Percentiles rank a stretch among this genome's conserved stretches.
Evolutionary conservation across 2,329 filamentous ascomycete species (phyloP).

Genomic region (Lecanicillium sp.): DNA sequence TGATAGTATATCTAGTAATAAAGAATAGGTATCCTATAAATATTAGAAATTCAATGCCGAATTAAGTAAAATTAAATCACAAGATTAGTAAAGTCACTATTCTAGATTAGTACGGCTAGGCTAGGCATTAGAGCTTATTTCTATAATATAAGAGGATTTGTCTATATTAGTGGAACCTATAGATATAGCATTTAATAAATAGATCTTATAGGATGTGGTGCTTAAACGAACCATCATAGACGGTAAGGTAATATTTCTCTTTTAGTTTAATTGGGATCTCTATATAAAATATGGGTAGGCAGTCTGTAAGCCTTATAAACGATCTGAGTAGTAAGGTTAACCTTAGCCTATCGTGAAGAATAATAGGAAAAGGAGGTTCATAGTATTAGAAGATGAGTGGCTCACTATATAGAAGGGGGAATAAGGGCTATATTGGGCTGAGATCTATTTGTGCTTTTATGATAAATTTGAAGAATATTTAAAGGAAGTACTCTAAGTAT

Average conservation of each 20-base stretch:
- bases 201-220: constrained; percentile 11
- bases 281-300: not conserved
- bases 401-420: not conserved
- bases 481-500: not conserved
- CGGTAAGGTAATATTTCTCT: constrained; percentile 13
- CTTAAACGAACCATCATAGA: constrained; percentile 14
- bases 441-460: not conserved
- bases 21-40: not conserved
- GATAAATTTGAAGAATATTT: not conserved
- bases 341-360: too few relatives aligned
- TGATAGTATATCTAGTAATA: not conserved
- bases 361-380: too few relatives aligned
- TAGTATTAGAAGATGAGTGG: too few relatives aligned
- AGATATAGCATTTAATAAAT: constrained; percentile 12
- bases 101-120: not conserved
- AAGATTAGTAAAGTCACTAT: not conserved
- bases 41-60: not conserved
- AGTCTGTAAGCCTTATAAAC: too few relatives aligned
- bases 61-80: not conserved
- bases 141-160: not conserved
- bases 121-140: not conserved
- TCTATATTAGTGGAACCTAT: not conserved
- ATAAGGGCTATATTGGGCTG: not conserved
- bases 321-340: too few relatives aligned
- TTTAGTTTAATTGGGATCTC: constrained; percentile 14